These are phyloP conservation scores for Eragrostis curvula DNA, from an alignment of 176 grass and related monocot species.

Conservation along the genomic window DNA sequence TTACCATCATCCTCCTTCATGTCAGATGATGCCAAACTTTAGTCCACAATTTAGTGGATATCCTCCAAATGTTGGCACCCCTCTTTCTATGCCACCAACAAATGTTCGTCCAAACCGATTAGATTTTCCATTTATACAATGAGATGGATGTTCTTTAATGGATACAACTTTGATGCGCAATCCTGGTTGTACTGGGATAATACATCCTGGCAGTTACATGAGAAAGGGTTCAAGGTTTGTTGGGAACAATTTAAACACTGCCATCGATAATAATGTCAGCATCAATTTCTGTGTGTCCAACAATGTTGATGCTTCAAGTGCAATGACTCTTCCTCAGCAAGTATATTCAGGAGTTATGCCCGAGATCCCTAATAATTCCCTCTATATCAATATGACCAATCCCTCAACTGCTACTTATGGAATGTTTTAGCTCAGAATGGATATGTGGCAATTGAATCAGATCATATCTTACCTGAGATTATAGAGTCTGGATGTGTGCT, in stretches of 20 bases:
- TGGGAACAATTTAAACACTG: background rate
- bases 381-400: background rate
- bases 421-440: background rate
- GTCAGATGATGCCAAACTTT: background rate
- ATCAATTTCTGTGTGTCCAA: background rate
- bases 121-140: background rate
- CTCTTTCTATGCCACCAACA: background rate
- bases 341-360: background rate
- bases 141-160: background rate
- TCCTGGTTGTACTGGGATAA: background rate
- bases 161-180: background rate
- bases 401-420: background rate
- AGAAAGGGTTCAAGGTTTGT: background rate
- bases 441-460: background rate
- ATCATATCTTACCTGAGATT: background rate
- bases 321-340: background rate
- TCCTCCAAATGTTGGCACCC: background rate
- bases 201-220: background rate
- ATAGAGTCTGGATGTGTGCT: background rate
- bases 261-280: too few relatives aligned
- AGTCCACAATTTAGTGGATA: background rate
- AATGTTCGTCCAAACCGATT: background rate
- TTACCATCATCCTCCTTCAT: too few relatives aligned
- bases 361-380: background rate
- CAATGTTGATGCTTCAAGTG: background rate